Evolutionary conservation across 148 eudicot genomes (phyloP).

Genomic region (Rhododendron henanense): DNA sequence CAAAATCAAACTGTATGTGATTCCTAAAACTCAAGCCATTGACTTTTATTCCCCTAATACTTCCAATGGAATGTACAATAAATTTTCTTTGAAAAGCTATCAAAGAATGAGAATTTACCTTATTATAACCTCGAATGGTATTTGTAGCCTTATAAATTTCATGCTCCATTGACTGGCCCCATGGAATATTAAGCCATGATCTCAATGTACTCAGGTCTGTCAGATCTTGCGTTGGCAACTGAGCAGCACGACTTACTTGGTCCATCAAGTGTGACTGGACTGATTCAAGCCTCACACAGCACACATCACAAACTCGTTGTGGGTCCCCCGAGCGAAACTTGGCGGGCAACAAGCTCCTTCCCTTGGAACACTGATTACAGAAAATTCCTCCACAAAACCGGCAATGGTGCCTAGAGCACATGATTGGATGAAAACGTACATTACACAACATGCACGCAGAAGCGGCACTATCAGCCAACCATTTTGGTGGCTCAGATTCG

Average conservation of each 20-base stretch:
- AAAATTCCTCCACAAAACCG: constrained; percentile 62
- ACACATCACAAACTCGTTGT: constrained; percentile 55
- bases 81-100: neutral
- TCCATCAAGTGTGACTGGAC: constrained; percentile 53
- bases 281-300: constrained; percentile 54
- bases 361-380: constrained; percentile 51
- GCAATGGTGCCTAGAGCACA: constrained; percentile 60
- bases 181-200: constrained; percentile 61
- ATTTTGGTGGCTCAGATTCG: constrained; percentile 52
- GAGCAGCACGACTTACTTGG: constrained; percentile 60
- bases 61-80: neutral
- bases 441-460: constrained; percentile 56
- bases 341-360: constrained; percentile 54
- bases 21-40: neutral
- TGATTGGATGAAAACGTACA: constrained; percentile 50
- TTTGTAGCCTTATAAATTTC: constrained; percentile 57
- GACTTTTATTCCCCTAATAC: neutral
- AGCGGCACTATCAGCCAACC: constrained; percentile 57
- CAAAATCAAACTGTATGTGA: neutral
- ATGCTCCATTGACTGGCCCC: constrained; percentile 57
- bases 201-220: constrained; percentile 61
- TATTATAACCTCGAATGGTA: constrained; percentile 40
- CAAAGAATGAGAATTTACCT: constrained; percentile 21
- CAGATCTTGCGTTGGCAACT: constrained; percentile 55
- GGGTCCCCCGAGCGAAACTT: constrained; percentile 42